phyloP scores from a whole-genome alignment of 805 yeast species.

The Candida andamanensis region DNA sequence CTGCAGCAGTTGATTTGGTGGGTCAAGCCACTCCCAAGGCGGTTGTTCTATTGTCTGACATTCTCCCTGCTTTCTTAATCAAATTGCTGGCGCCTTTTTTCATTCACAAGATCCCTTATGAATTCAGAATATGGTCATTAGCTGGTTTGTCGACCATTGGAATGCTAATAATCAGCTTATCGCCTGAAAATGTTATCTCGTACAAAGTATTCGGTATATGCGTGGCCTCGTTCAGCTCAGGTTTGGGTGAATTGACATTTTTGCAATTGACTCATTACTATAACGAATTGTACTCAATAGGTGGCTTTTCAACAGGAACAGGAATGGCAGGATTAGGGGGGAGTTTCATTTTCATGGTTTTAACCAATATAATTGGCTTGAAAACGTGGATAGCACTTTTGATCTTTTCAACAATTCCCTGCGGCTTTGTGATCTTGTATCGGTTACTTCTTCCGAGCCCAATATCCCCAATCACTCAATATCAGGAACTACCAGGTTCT shows the following conservation, averaged over 20 bases:
- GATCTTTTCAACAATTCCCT: conserved; percentile 51
- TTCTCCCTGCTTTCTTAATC: conserved; percentile 71
- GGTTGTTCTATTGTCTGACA: conserved; percentile 77
- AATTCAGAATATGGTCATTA: conserved; percentile 46
- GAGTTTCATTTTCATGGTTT: conserved; percentile 59
- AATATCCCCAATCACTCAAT: conserved; percentile 2
- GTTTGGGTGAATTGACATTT: conserved; percentile 87
- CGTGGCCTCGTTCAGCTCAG: conserved; percentile 79
- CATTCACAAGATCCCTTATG: conserved; percentile 61
- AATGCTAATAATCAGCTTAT: conserved; percentile 62
- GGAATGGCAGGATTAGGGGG: conserved; percentile 95
- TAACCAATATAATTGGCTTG: conserved; percentile 65
- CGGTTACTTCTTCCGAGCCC: conserved; percentile 21
- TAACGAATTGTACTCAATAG: conserved; percentile 49
- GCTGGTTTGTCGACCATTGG: conserved; percentile 63
- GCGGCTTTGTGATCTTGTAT: conserved; percentile 40
- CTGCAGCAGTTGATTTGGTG: conserved; percentile 90
- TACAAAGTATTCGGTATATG: conserved; percentile 61
- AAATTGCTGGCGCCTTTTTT: conserved; percentile 77
- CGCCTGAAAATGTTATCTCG: conserved; percentile 21
- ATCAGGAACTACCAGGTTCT: conserved; percentile 4
- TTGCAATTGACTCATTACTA: conserved; percentile 81
- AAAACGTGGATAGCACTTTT: conserved; percentile 52
- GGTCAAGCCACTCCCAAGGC: conserved; percentile 84
- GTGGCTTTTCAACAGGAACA: conserved; percentile 92